phyloP scores from a whole-genome alignment of 139 green algal species.

The Ulvella scutata region DNA sequence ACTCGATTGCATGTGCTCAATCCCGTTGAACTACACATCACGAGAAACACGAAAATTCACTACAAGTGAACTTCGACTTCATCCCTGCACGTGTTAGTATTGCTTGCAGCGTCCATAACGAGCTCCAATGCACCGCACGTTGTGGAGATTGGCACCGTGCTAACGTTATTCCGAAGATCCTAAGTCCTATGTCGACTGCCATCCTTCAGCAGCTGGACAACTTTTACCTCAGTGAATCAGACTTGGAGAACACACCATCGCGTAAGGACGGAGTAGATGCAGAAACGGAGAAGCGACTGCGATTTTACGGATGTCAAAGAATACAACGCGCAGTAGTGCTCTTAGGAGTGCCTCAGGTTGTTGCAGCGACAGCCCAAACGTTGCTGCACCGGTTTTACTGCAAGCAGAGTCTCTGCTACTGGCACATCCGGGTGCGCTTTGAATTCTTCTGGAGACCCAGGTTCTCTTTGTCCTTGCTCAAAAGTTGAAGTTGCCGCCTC shows the following conservation, averaged over 20 bases:
- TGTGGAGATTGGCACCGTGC: background rate
- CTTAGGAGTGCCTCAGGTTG: background rate
- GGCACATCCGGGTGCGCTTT: background rate
- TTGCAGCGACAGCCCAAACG: background rate
- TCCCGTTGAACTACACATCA: background rate
- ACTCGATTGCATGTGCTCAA: background rate
- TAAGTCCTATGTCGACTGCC: background rate
- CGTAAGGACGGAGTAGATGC: background rate
- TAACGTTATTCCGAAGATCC: background rate
- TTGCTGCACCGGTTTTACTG: background rate
- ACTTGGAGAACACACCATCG: background rate
- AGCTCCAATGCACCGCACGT: no score
- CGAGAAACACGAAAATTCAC: background rate
- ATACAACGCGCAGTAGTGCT: background rate
- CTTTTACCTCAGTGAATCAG: background rate
- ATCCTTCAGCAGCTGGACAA: slow-evolving; percentile 3
- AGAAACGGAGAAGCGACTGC: background rate
- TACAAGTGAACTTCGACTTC: background rate
- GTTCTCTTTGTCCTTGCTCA: no score
- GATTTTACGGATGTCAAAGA: background rate
- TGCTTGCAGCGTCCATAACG: background rate
- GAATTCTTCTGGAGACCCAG: no score
- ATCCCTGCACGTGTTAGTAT: background rate
- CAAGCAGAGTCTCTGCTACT: background rate
- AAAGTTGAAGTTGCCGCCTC: no score